Evolutionary conservation across 2,329 filamentous ascomycete genomes (phyloP), one percentile per base, ranked within the genome.

Genomic region (Magnaporthiopsis rhizophila): DNA sequence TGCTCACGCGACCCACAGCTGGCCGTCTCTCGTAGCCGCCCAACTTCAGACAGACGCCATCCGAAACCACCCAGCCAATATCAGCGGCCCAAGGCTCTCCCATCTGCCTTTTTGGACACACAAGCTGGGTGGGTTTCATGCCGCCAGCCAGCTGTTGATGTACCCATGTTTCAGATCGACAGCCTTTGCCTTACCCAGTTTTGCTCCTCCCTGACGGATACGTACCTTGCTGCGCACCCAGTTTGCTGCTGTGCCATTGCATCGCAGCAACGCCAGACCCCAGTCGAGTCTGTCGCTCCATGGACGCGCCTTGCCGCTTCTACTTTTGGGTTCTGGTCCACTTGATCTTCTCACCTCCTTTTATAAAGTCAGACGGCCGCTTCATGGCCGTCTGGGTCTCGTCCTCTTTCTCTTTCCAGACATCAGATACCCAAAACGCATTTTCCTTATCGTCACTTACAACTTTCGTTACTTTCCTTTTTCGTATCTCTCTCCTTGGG

Each of bases 61-160:
- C 72, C 74, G 70, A 74, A 71, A 70, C 70, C 69, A 68, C 69
- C 71, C 72, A 78, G 77, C 82, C 82, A 85, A 83, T 84, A 78
- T 80, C 77, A 75, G 75, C 73, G 73, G 74, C 74, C 75, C 73
- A 69, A 78, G 73, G 68, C 67, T 71, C 67, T 69, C 70, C 73
- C 70, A 75, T 76, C 74, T 72, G 73, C 70, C 72, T 70, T 69
- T 79, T 80, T 74, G 78, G 80, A 84, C 74, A 84, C 82, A 78
- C 74, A 67, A 74, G 72, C 72, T 70, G 68, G 72, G 82, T 85
- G 68, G 72, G 82, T 85, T 85, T 85, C 82, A 84, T 77, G 74
- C 73, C 74, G 71, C 68, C 67, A 72, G 69, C 45, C 70, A 70
- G 71, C 70, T 68, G 69, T 71, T 69, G 66, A 68, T 72, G 70